A percentile compares a stretch with the other conserved stretches of the same genome.
Conservation (phyloP, 2,329 filamentous ascomycete species). For the Chaetomium globosum region DNA sequence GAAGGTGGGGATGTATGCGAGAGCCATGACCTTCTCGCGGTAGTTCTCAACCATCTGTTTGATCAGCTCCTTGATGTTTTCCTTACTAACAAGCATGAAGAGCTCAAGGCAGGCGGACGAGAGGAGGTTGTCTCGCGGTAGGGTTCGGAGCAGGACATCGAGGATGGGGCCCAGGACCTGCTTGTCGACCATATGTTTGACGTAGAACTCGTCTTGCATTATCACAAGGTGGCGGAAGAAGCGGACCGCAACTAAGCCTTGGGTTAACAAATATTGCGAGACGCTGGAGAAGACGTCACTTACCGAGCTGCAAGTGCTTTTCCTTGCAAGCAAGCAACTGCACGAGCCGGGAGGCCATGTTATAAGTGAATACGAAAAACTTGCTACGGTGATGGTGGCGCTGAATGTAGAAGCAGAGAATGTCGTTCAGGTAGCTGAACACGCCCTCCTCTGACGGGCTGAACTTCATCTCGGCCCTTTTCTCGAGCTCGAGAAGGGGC, state of each 20-base stretch:
- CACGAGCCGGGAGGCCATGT: constrained; percentile 74
- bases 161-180: constrained; percentile 82
- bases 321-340: constrained; percentile 81
- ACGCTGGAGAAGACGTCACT: constrained; percentile 43
- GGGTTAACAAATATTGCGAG: constrained; percentile 20
- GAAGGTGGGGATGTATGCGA: constrained; percentile 87
- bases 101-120: constrained; percentile 93
- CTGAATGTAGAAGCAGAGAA: constrained; percentile 89
- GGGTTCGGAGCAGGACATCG: constrained; percentile 78
- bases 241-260: constrained; percentile 72
- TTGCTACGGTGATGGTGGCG: constrained; percentile 86
- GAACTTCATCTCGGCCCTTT: constrained; percentile 68
- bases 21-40: constrained; percentile 71
- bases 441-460: constrained; percentile 84
- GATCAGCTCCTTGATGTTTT: constrained; percentile 78
- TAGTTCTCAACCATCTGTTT: constrained; percentile 83
- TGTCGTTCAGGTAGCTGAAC: constrained; percentile 87
- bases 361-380: constrained; percentile 80
- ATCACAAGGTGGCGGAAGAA: constrained; percentile 88
- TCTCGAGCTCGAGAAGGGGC: constrained; percentile 79
- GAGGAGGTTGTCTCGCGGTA: constrained; percentile 89
- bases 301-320: constrained; percentile 90
- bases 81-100: constrained; percentile 85
- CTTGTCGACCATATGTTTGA: constrained; percentile 79
- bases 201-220: constrained; percentile 88